Conservation (phyloP, 2,329 filamentous ascomycete species). For the Phialophora macrospora region DNA sequence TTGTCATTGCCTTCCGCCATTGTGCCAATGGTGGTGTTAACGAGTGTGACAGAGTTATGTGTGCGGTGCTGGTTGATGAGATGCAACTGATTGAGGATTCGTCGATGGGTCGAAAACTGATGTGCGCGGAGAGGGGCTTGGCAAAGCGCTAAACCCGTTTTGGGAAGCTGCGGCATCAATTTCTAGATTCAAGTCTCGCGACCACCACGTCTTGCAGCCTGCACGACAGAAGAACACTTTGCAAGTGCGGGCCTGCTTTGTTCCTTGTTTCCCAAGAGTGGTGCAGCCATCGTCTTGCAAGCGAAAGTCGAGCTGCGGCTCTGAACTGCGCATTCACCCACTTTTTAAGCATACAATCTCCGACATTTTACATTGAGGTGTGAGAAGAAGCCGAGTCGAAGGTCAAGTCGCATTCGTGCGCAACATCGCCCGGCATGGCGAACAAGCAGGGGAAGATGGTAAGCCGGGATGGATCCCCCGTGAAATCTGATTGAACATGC, state of each 20-base stretch:
- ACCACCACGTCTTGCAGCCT: constrained; percentile 2
- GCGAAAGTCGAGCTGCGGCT: constrained; percentile 37
- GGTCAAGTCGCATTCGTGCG: constrained; percentile 53
- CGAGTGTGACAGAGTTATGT: constrained; percentile 40
- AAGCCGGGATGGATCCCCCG: constrained; percentile 52
- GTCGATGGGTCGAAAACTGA: constrained; percentile 3
- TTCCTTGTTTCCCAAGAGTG: constrained; percentile 9
- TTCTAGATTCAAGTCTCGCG: constrained; percentile 12
- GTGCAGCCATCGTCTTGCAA: constrained; percentile 37
- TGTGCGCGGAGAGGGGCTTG: constrained; percentile 20
- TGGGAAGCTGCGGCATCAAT: constrained; percentile 16
- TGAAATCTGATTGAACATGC: constrained; percentile 35
- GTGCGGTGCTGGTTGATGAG: constrained; percentile 8
- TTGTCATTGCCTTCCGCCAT: constrained; percentile 75
- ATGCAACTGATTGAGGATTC: constrained; percentile 7
- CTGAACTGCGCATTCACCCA: constrained; percentile 28
- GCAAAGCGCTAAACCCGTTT: constrained; percentile 18
- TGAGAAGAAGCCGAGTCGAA: constrained; percentile 10
- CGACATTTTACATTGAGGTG: constrained; percentile 1
- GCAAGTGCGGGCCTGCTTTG: constrained; percentile 37
- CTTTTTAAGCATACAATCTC: constrained; percentile 30
- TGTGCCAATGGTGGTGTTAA: constrained; percentile 39
- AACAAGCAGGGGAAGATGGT: constrained; percentile 99
- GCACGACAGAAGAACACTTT: constrained; percentile 11
- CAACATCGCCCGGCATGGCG: constrained; percentile 62